phyloP scores from a whole-genome alignment of 345 rosid species.

The Carallia brachiata region DNA sequence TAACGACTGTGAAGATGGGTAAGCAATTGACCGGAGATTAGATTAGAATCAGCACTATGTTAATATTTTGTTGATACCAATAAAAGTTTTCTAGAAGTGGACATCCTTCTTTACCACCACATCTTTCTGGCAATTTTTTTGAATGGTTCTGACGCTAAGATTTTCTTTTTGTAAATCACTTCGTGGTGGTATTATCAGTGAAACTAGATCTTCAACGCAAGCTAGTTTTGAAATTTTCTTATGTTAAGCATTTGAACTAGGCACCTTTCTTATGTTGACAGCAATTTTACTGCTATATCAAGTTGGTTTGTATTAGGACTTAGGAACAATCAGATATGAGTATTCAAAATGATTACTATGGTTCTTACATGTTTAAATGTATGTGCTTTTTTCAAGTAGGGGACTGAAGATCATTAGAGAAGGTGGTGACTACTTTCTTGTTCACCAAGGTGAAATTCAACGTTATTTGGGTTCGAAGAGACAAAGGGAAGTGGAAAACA shows the following conservation, averaged over 20 bases:
- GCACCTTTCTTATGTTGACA: no score
- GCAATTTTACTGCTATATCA: neutral
- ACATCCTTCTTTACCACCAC: no score
- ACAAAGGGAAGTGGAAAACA: conserved; percentile 15
- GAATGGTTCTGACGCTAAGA: no score
- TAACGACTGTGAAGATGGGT: neutral
- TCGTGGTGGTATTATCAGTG: neutral
- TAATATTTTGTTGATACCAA: no score
- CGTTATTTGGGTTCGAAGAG: conserved; percentile 44
- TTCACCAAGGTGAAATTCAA: conserved; percentile 59
- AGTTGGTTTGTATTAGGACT: neutral
- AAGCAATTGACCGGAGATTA: neutral
- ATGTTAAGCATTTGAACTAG: no score
- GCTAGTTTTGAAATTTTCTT: no score
- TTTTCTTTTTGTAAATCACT: neutral
- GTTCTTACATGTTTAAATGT: neutral
- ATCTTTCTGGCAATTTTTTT: no score
- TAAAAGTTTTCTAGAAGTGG: no score
- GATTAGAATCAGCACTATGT: neutral
- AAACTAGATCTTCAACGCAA: no score
- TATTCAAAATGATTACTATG: no score
- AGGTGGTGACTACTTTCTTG: conserved; percentile 47
- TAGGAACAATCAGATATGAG: neutral
- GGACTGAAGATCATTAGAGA: conserved; percentile 61
- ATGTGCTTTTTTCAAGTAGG: conserved; percentile 24